These are phyloP conservation scores for Isatis tinctoria DNA, from an alignment of 345 rosid genomes.

Conservation along the genomic window DNA sequence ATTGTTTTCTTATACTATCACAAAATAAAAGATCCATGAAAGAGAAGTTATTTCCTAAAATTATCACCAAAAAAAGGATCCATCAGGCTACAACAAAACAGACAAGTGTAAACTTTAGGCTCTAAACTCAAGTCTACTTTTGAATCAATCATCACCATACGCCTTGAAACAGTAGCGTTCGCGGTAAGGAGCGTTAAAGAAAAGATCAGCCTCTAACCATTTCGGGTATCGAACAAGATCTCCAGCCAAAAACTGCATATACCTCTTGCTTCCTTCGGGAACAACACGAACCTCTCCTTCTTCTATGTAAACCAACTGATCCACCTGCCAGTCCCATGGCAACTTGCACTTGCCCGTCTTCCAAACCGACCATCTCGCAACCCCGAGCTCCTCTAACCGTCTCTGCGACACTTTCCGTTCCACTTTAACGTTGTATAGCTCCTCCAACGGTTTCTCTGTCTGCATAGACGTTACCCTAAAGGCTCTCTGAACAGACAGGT, in stretches of 20 bases:
- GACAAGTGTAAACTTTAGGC: neutral
- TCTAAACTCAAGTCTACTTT: neutral
- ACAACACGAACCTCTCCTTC: conserved; percentile 97
- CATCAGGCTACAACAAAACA: conserved; percentile 15
- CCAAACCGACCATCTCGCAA: conserved; percentile 83
- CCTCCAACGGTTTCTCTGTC: conserved; percentile 65
- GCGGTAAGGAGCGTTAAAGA: conserved; percentile 74
- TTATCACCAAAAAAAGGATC: neutral
- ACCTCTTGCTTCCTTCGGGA: conserved; percentile 74
- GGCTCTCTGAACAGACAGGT: conserved; percentile 7
- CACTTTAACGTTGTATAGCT: conserved; percentile 74
- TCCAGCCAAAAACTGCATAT: conserved; percentile 80
- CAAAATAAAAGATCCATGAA: neutral
- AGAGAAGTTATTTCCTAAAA: neutral
- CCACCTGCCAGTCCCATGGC: conserved; percentile 97
- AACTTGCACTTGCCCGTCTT: conserved; percentile 77
- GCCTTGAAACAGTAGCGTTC: conserved; percentile 87
- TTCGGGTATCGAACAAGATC: conserved; percentile 90
- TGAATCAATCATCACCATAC: conserved; percentile 67
- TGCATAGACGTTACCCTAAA: conserved; percentile 50
- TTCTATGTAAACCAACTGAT: conserved; percentile 89
- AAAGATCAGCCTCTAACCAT: conserved; percentile 95
- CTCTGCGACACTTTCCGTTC: conserved; percentile 55
- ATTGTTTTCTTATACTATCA: neutral
- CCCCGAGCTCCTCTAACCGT: conserved; percentile 65